Evolutionary conservation across 371 early-diverging fungal genomes (phyloP), one percentile per base, ranked within the genome.

Genomic region (Batrachochytrium dendrobatidis): DNA sequence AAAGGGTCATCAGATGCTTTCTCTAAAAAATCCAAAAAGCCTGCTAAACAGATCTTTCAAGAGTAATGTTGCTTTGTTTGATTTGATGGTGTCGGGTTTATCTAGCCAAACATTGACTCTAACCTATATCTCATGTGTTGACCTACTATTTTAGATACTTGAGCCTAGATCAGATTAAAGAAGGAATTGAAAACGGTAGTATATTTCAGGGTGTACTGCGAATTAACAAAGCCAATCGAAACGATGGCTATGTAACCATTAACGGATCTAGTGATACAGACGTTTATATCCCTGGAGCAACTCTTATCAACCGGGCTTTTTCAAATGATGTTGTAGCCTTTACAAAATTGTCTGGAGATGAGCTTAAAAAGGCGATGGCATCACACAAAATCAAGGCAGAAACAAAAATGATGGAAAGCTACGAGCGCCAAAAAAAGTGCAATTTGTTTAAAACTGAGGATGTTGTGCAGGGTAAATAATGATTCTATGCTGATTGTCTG

Each of bases 251-350:
- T 71, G 91, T 91, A 17, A 76, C 87, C 4, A 80, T 83, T 25
- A 85, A 84, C 15, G 53, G 32, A 28, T 55, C 39, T 24, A 62
- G 59, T n/a, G 59, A 70, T 18, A 59, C 58, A 28, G 67, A 68
- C 30, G 44, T 68, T 12, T 59, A 45, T 24, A 24, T 29, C 12
- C 25, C 17, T 3, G 58, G 44, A 7, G 88, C 89, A 69, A 83
- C 90, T 18, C 88, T 85, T 67, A 84, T 92, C 8, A 95, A 95
- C 73, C 84, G 95, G 30, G 92, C 94, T 1, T 65, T 93, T 24
- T 88, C 90, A 52, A 91, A 91, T 3, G 95, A 95, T 63, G 71
- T 83, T 5, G 95, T 95, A n/a, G 87, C 85, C 20, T 76, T 95
- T 8, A 74, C 80, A 60, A 62, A 92, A 29, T 76, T 95, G n/a